Percentiles rank a stretch among this genome's conserved stretches.
Evolutionary conservation across 257 asterid species (phyloP).

Genomic region (Rehmannia glutinosa): DNA sequence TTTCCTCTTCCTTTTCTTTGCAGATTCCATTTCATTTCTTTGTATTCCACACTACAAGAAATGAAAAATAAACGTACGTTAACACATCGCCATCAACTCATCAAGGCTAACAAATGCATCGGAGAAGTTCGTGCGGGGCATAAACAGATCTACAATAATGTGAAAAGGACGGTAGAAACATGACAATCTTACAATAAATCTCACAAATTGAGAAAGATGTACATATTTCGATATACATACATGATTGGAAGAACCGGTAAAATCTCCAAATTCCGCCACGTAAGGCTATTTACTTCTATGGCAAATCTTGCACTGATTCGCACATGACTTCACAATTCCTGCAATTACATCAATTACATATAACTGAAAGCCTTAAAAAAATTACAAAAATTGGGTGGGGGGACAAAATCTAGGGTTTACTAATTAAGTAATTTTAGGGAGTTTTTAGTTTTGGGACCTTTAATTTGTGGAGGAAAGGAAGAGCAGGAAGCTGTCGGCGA

Average conservation of each 20-base stretch:
- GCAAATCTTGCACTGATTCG: not conserved
- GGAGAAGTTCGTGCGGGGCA: not conserved
- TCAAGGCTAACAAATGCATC: not conserved
- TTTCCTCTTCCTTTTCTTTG: too few species aligned
- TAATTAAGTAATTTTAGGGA: too few species aligned
- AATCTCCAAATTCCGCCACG: conserved; percentile 25
- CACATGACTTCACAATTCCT: conserved; percentile 25
- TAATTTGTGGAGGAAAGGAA: too few species aligned
- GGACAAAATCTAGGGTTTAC: too few species aligned
- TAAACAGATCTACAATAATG: not conserved
- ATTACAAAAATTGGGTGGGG: too few species aligned
- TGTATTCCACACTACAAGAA: too few species aligned
- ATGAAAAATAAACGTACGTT: not conserved
- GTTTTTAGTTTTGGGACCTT: too few species aligned
- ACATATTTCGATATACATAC: too few species aligned
- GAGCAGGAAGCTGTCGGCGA: too few species aligned
- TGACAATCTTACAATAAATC: not conserved
- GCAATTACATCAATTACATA: too few species aligned
- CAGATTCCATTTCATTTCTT: too few species aligned
- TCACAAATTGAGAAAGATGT: conserved; percentile 1
- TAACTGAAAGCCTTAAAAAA: too few species aligned
- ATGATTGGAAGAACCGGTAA: conserved; percentile 14
- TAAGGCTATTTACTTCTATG: not conserved
- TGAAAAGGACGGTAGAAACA: not conserved
- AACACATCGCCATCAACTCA: not conserved